Conservation (phyloP, 1,139 yeast genomes). For the Hanseniaspora gamundiae region DNA sequence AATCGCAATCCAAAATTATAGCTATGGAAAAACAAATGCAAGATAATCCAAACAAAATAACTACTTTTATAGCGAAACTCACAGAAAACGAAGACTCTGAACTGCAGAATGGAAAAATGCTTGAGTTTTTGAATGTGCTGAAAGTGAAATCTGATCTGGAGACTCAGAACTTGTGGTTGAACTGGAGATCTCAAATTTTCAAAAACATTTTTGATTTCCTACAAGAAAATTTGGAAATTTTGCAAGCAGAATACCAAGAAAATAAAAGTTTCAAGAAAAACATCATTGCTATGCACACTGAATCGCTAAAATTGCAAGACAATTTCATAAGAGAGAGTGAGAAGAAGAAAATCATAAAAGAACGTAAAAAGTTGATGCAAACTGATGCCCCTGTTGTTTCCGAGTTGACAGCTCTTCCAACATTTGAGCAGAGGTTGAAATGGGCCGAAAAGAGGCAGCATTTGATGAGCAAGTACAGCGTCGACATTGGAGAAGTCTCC, state of each 20-base stretch:
- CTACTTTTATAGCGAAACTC: constrained; percentile 2
- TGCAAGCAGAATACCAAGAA: constrained; percentile 24
- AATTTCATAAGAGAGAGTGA: constrained; percentile 2
- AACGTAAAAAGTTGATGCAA: neutral
- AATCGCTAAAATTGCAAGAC: neutral
- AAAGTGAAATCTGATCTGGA: constrained; percentile 6
- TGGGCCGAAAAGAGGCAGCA: neutral
- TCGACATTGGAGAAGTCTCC: constrained; percentile 5
- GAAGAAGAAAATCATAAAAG: neutral
- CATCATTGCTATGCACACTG: neutral
- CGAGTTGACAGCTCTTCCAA: neutral
- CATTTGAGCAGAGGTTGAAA: neutral
- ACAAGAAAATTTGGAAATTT: constrained; percentile 37
- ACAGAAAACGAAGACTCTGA: neutral
- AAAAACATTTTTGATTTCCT: constrained; percentile 22
- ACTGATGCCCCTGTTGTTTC: neutral
- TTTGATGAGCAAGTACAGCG: neutral
- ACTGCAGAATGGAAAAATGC: neutral
- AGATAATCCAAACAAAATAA: constrained; percentile 3
- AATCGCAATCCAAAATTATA: neutral
- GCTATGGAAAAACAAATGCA: constrained; percentile 10
- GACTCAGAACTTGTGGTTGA: constrained; percentile 21
- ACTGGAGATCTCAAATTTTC: constrained; percentile 24
- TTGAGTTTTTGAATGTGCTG: constrained; percentile 9
- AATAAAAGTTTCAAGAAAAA: constrained; percentile 21